Evolutionary conservation across 1,139 yeast genomes (phyloP), one percentile per base, ranked within the genome.

Genomic region (Scheffersomyces cryptocercus): DNA sequence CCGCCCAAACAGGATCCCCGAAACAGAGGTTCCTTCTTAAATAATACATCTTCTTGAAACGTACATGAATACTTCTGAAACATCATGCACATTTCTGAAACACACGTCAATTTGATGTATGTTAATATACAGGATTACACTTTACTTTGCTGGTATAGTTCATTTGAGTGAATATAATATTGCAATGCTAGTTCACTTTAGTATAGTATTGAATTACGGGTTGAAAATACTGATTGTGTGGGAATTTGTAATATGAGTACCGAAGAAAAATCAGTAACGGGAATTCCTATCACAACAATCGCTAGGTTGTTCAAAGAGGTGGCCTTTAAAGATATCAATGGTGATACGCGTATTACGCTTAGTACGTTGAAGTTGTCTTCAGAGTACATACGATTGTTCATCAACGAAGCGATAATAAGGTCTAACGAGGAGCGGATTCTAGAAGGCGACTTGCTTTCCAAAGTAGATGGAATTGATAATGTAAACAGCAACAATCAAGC

Each of bases 321-420:
- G 3, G 70, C 83, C 2, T 83, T 83, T 58, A 69, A 71, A 41
- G 26, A 20, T 6, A 8, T 20, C 26, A 62, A 74, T 39, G 65
- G 63, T 0, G 64, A 69, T 26, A 81, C 86, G 0, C 61, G 77
- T 28, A 76, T 83, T 37, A 70, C 82, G 0, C 66, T 73, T 28
- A 75, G 72, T 29, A 70, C 85, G 0, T 57, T 84, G 4, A 72
- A 73, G 24, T 61, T 79, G 31, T 69, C 82, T 1, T 66, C 82
- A 1, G 84, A 80, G 51, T 85, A 85, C 53, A 69, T 84, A 36
- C 70, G 78, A 38, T 61, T 83, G 50, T 84, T 84, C 54, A 73
- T 85, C 11, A 71, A 77, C 43, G 90, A 85, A 60, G 88, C 89
- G 0, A 73, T 83, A 2, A 56, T 78, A 11, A 58, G 91, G 47